Evolutionary conservation across 2,329 filamentous ascomycete species (phyloP), one percentile per base, ranked within the genome.

Genomic region (Metarhizium robertsii): DNA sequence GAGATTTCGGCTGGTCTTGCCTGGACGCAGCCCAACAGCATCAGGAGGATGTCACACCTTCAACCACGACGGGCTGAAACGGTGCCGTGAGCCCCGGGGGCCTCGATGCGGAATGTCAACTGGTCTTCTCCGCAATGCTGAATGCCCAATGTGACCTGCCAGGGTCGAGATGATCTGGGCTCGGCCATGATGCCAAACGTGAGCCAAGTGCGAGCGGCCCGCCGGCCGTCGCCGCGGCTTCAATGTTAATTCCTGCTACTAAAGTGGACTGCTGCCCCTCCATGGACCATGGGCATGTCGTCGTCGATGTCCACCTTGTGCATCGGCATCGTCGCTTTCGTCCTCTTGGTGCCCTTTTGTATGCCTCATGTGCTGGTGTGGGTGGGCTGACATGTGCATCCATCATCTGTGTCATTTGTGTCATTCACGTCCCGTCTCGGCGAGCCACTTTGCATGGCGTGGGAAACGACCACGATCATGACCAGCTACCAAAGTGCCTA

Each of bases 381-480:
- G 13, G 40, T 54, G 20, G 36, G 53, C 53, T 25, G 53, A 50
- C 36, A 54, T 36, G 46, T 50, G 53, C 52, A 47, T 46, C 43
- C 49, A 50, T 50, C 43, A 25, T n/a, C 43, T 46, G 16, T 16
- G 43, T 34, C 32, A 34, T 34, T 11, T 46, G 16, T 16, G 43
- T 34, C 32, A 34, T 34, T 11, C 32, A 34, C 10, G 32, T 34
- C 32, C 32, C 32, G 32, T 34, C 7, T 34, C 32, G 32, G 32
- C 32, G 32, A 34, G 10, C 10, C 10, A 3, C 7, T 6, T 11
- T 34, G 8, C 25, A 11, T 11, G 32, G 32, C 4, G 10, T 11
- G 32, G 32, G 32, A 34, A 34, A 34, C 6, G 32, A 34, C 32
- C 32, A 34, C 32, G 2, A 34, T 5, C 7, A 34, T 34, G 25